These are phyloP conservation scores for Kurtzmaniella quercitrusa DNA, from an alignment of 1,139 yeast genomes.

Conservation along the genomic window DNA sequence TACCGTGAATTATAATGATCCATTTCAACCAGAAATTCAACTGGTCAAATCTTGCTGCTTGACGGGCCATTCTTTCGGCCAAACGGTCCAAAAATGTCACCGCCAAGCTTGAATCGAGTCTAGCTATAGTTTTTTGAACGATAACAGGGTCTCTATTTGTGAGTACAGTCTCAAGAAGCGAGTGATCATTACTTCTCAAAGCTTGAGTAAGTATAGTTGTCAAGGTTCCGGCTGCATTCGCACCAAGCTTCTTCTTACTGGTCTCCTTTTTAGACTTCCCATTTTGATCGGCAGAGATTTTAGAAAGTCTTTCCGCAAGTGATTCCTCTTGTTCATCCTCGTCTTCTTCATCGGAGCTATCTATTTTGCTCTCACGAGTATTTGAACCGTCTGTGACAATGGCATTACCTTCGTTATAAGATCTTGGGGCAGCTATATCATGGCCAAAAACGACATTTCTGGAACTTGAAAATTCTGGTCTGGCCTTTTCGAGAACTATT, in stretches of 20 bases:
- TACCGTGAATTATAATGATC: conserved; percentile 89
- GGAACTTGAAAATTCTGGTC: conserved; percentile 27
- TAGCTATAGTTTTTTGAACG: conserved; percentile 66
- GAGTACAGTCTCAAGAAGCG: conserved; percentile 75
- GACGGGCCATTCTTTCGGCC: conserved; percentile 78
- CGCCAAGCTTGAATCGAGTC: conserved; percentile 69
- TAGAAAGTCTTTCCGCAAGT: conserved; percentile 58
- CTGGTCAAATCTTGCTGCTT: conserved; percentile 60
- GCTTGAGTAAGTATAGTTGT: conserved; percentile 69
- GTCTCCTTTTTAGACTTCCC: conserved; percentile 20
- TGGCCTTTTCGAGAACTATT: conserved; percentile 35
- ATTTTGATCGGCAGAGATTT: conserved; percentile 26
- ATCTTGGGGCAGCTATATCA: conserved; percentile 67
- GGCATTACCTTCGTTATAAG: conserved; percentile 69
- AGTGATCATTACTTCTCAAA: conserved; percentile 64
- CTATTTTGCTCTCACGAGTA: conserved; percentile 52
- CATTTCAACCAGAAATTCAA: conserved; percentile 90
- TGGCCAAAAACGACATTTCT: conserved; percentile 49
- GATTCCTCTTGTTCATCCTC: conserved; percentile 38
- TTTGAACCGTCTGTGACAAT: conserved; percentile 52
- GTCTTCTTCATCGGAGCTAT: conserved; percentile 41
- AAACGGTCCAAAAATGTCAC: conserved; percentile 73
- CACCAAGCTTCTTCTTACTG: conserved; percentile 22
- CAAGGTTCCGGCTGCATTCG: conserved; percentile 56
- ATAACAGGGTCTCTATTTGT: conserved; percentile 69